phyloP scores from a whole-genome alignment of 1,139 yeast species.

The Suhomyces taliae region DNA sequence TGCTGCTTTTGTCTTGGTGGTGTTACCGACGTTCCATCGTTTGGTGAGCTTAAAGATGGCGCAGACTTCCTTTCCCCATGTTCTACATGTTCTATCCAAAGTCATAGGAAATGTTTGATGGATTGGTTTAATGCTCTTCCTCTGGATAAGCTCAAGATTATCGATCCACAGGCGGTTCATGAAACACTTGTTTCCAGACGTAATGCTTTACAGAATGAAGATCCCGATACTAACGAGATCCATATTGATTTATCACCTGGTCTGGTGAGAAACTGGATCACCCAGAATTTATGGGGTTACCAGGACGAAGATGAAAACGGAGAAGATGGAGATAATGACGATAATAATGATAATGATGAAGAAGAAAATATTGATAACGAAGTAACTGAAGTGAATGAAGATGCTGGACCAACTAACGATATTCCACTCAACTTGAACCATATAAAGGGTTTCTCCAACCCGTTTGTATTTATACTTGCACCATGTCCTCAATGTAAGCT shows the following conservation, averaged over 20 bases:
- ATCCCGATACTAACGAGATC: not conserved
- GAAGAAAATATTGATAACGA: not conserved
- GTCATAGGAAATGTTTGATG: constrained; percentile 43
- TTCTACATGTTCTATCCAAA: constrained; percentile 36
- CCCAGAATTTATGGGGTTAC: constrained; percentile 3
- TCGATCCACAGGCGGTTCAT: constrained; percentile 12
- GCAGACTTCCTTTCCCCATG: constrained; percentile 43
- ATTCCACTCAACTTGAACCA: too few relatives aligned
- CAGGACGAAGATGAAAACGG: not conserved
- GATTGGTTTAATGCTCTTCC: constrained; percentile 48
- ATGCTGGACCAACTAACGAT: not conserved
- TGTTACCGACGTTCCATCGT: constrained; percentile 41
- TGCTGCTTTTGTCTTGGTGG: constrained; percentile 48
- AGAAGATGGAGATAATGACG: not conserved
- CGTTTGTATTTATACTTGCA: constrained; percentile 27
- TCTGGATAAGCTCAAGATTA: constrained; percentile 27
- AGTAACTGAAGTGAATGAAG: not conserved
- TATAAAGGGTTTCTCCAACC: not conserved
- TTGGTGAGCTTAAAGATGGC: constrained; percentile 41
- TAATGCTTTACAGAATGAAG: not conserved
- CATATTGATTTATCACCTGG: constrained; percentile 1
- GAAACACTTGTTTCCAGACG: constrained; percentile 4
- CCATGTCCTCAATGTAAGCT: constrained; percentile 49
- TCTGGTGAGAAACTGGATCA: constrained; percentile 5
- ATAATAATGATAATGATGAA: not conserved